Evolutionary conservation across 768 basidiomycete species (phyloP), one percentile per base, ranked within the genome.

Genomic region (Exidia glandulosa): DNA sequence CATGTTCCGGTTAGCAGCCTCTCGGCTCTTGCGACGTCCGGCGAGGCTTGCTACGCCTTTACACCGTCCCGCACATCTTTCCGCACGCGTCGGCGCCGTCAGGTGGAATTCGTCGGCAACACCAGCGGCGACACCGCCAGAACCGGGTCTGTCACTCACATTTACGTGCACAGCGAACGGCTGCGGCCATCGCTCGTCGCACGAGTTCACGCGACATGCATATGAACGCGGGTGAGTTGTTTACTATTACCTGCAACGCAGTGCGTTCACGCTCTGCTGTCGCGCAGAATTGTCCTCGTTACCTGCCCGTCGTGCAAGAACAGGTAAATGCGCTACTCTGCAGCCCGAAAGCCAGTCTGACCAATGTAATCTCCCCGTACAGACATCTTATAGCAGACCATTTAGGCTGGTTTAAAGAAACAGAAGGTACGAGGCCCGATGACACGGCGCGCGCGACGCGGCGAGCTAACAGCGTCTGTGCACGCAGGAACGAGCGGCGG

Each of bases 251-350:
- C 14, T 48, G n/a, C 6, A 16, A 50, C 27, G 48, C 23, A 10
- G 10, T 9, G 14, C 4, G 14, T 14, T 13, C 48, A n/a, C 10
- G 23, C 23, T 50, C 48, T 50, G 12, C 12, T 50, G 16, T 50
- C 14, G 36, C 12, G 36, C 50, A 54, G 50, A 4, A 85, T 97
- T 57, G 94, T 98, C 2, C 76, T 99, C 30, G 82, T 96, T 1
- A 82, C 94, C 69, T 99, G 95, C 74, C 94, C 94, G 1, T 81
- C 81, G 14, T 99, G 95, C 70, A 84, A 88, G 66, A 91, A 89
- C 66, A 76, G 94, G 89, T 92, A 68, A 58, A 84, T n/a, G 72
- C 32, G 60, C 61, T 27, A 47, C 58, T 59, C 23, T 27, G 16
- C 19, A 59, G 37, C 32, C n/a, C 3, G 32, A 10, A 12, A 16